Evolutionary conservation across 371 early-diverging fungal species (phyloP).

Genomic region (Mortierella sp.): DNA sequence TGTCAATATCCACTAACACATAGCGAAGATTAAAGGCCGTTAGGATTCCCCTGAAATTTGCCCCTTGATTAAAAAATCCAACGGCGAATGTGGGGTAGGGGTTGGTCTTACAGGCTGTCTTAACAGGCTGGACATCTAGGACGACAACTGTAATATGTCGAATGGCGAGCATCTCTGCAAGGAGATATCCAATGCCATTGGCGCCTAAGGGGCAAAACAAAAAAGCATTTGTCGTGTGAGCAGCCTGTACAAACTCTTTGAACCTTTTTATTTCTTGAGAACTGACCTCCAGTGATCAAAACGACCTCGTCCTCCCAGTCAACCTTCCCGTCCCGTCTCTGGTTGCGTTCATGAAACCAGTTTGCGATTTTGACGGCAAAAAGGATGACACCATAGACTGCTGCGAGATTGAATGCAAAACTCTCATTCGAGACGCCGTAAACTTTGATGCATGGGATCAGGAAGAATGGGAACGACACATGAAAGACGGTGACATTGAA

Average conservation of each 20-base stretch:
- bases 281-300: constrained; percentile 66
- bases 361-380: constrained; percentile 16
- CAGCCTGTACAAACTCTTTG: no score
- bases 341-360: constrained; percentile 25
- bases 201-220: no score
- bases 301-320: constrained; percentile 67
- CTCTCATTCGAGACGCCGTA: constrained; percentile 34
- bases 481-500: constrained; percentile 45
- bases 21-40: no score
- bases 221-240: no score
- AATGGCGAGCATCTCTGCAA: constrained; percentile 56
- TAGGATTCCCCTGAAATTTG: no score
- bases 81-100: no score
- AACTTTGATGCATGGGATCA: constrained; percentile 43
- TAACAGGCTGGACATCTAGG: constrained; percentile 56
- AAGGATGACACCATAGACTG: constrained; percentile 27
- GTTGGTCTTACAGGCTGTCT: constrained; percentile 44
- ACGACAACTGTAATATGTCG: constrained; percentile 60
- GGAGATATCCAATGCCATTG: constrained; percentile 59
- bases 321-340: constrained; percentile 36
- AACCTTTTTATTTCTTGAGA: no score
- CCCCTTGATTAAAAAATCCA: no score
- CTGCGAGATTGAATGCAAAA: constrained; percentile 16
- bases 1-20: constrained; percentile 47
- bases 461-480: constrained; percentile 43